phyloP scores from a whole-genome alignment of 768 basidiomycete species.

The Podaxis sp. region DNA sequence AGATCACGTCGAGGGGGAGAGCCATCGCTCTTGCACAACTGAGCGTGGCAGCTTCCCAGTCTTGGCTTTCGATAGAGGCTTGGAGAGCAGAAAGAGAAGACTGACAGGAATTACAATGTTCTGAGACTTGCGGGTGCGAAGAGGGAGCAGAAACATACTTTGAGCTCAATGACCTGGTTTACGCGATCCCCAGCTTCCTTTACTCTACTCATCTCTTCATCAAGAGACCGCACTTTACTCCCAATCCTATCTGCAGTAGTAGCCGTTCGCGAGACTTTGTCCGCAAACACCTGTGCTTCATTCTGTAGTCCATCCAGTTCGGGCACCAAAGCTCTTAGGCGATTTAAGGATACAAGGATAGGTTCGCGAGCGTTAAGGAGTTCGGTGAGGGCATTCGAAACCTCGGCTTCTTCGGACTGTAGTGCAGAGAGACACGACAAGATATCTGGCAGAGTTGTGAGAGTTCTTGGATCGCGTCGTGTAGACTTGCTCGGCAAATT shows the following conservation, averaged over 20 bases:
- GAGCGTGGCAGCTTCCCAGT: conserved; percentile 95
- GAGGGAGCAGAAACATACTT: conserved; percentile 47
- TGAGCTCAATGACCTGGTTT: conserved; percentile 92
- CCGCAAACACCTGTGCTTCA: conserved; percentile 55
- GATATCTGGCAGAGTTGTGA: conserved; percentile 69
- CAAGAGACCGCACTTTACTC: conserved; percentile 84
- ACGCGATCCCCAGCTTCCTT: conserved; percentile 90
- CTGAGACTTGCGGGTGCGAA: background rate
- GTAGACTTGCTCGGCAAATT: background rate
- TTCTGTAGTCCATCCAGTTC: conserved; percentile 59
- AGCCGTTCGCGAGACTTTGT: conserved; percentile 69
- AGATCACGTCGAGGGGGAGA: conserved; percentile 72
- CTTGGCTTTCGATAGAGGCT: conserved; percentile 79
- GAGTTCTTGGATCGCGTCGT: conserved; percentile 36
- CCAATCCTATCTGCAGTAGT: conserved; percentile 86
- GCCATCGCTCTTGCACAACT: conserved; percentile 91
- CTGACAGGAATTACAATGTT: conserved; percentile 24
- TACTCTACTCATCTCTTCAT: conserved; percentile 92
- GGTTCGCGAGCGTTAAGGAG: conserved; percentile 71
- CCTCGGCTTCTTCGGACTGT: conserved; percentile 74
- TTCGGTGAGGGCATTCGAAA: conserved; percentile 71
- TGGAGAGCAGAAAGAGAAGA: conserved; percentile 45
- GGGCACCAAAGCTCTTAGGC: conserved; percentile 60
- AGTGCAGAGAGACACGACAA: conserved; percentile 72
- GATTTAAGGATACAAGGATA: conserved; percentile 58